Evolutionary conservation across 2,329 filamentous ascomycete genomes (phyloP).

Genomic region (Penicillium sp.): DNA sequence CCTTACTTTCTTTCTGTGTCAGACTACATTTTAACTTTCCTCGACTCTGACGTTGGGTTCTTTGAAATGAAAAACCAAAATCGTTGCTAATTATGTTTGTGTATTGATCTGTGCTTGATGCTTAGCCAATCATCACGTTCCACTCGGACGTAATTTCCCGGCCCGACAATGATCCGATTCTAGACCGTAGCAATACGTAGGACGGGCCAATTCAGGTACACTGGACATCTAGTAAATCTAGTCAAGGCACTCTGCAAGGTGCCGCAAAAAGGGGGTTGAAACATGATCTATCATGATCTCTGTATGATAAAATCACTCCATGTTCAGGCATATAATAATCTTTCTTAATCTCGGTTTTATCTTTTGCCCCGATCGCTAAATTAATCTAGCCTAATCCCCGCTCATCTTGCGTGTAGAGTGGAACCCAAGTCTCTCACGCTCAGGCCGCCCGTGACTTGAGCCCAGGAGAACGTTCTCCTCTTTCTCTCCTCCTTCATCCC

Average conservation of each 20-base stretch:
- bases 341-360: background rate
- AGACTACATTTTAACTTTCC: background rate
- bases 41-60: background rate
- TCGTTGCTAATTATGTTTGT: too few species aligned
- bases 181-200: conserved; percentile 5
- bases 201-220: background rate
- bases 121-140: too few species aligned
- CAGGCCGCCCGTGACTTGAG: conserved; percentile 12
- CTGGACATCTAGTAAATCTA: background rate
- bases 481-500: conserved; percentile 4
- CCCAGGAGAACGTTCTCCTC: conserved; percentile 4
- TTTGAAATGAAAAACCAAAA: background rate
- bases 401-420: conserved; percentile 4
- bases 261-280: conserved; percentile 2
- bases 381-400: background rate
- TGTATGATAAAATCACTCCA: too few species aligned
- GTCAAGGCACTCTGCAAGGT: background rate
- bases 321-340: background rate
- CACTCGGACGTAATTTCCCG: conserved; percentile 12
- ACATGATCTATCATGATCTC: background rate
- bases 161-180: conserved; percentile 15
- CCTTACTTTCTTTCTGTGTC: background rate
- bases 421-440: conserved; percentile 1
- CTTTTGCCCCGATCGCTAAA: background rate
- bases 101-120: too few species aligned